Evolutionary conservation across 2,329 filamentous ascomycete genomes (phyloP).

Genomic region (Aspergillus arachidicola): DNA sequence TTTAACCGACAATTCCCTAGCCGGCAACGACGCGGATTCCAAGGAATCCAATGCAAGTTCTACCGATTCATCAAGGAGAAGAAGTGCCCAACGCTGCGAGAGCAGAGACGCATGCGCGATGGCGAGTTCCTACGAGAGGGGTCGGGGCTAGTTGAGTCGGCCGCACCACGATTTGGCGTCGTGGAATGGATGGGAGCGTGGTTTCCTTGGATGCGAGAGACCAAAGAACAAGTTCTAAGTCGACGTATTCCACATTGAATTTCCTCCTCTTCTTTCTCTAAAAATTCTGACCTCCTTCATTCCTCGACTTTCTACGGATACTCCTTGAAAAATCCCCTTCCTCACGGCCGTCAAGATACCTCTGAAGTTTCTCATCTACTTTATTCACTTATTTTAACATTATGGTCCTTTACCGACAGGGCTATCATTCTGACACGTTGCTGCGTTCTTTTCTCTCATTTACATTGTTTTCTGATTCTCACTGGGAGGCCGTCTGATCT

Average conservation of each 20-base stretch:
- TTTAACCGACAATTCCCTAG: constrained; percentile 48
- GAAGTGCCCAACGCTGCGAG: constrained; percentile 47
- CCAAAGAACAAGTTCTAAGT: constrained; percentile 26
- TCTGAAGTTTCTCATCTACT: constrained; percentile 16
- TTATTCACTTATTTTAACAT: constrained; percentile 15
- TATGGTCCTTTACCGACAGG: constrained; percentile 1
- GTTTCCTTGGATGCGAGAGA: constrained; percentile 49
- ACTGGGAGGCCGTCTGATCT: constrained; percentile 10
- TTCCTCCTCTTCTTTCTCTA: constrained; percentile 1
- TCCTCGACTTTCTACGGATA: background rate
- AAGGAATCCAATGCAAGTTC: constrained; percentile 54
- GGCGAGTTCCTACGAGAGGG: constrained; percentile 42
- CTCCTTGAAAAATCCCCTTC: background rate
- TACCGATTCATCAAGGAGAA: constrained; percentile 52
- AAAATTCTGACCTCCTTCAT: constrained; percentile 5
- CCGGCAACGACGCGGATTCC: constrained; percentile 43
- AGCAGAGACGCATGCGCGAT: constrained; percentile 44
- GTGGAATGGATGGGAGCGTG: constrained; percentile 42
- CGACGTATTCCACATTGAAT: constrained; percentile 14
- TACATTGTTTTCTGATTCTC: constrained; percentile 2
- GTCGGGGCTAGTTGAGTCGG: constrained; percentile 26
- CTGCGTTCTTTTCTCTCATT: background rate
- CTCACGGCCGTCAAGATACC: constrained; percentile 23
- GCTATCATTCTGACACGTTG: background rate
- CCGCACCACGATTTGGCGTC: constrained; percentile 43